Evolutionary conservation across 129 eudicot species (phyloP), one percentile per base, ranked within the genome.

Genomic region (Pseudognaphalium luteoalbum): DNA sequence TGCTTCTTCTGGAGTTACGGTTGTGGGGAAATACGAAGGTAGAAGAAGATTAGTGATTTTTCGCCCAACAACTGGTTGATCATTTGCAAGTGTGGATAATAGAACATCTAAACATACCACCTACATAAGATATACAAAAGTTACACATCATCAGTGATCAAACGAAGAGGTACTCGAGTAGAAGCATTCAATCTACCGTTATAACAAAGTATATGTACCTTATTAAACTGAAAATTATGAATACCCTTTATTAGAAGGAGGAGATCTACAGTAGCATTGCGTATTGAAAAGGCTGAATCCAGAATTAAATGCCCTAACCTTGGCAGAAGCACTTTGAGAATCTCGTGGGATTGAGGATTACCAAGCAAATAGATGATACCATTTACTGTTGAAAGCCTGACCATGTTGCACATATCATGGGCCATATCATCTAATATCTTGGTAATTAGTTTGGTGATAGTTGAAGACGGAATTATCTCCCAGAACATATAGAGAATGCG

Each of bases 271-370:
- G 78, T 62, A 73, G 97, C 90, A 83, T 81, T 81, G 41, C 99
- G 96, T n/a, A 91, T 77, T 6, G 87, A 78, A 56, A 84, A 76
- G 82, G 86, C 56, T 32, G 87, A 70, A 85, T 95, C 99, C 37
- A 74, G 74, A 82, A 91, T 91, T 83, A 95, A 76, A 80, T 83
- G 86, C 20, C 94, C 89, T 44, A 91, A 65, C 71, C 97, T 91
- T 32, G 99, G 97, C 65, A 95, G 77, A 44, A 91, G 85, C 57
- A 95, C 97, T 86, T 91, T 95, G 54, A 95, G 89, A 58, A 95
- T 78, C 82, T 95, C 97, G 39, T 95, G 99, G 72, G 97, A 88
- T 65, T 87, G 97, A 80, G 99, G 97, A 77, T 95, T 95, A 47
- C 96, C 97, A 34, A 95, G 87, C 80, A 95, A 77, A 78, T 91